These are phyloP conservation scores for Botrytis pseudocinerea DNA, from an alignment of 2,329 filamentous ascomycete genomes.

Conservation along the genomic window DNA sequence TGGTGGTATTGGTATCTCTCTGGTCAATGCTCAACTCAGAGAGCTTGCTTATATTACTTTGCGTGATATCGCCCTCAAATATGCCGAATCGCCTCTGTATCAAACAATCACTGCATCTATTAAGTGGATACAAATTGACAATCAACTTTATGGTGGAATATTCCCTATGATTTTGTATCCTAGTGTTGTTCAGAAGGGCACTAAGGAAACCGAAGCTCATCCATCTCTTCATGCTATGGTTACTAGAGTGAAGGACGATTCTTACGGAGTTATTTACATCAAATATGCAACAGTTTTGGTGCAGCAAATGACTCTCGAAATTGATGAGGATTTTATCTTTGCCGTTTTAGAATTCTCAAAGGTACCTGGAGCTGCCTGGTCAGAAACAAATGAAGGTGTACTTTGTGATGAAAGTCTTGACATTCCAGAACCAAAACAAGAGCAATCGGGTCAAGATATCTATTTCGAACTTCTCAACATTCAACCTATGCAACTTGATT, in stretches of 20 bases:
- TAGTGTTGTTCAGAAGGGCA: conserved; percentile 95
- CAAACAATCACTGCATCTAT: conserved; percentile 88
- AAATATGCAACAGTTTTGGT: conserved; percentile 94
- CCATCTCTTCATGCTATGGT: conserved; percentile 91
- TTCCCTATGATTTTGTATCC: conserved; percentile 98
- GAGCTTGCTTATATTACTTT: conserved; percentile 94
- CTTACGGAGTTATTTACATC: conserved; percentile 96
- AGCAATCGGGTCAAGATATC: conserved; percentile 85
- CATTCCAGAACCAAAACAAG: conserved; percentile 85
- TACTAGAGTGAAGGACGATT: conserved; percentile 95
- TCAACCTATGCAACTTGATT: conserved; percentile 95
- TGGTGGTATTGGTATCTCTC: conserved; percentile 86
- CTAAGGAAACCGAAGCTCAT: conserved; percentile 89
- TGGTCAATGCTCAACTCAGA: conserved; percentile 88
- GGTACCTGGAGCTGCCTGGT: conserved; percentile 86
- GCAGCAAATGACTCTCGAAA: conserved; percentile 96
- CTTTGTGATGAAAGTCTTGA: conserved; percentile 88
- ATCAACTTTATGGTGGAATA: conserved; percentile 95
- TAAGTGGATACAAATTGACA: conserved; percentile 99
- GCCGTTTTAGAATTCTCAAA: conserved; percentile 93
- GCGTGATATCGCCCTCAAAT: conserved; percentile 85
- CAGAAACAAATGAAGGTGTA: conserved; percentile 71
- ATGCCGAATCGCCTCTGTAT: conserved; percentile 88
- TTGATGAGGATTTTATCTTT: conserved; percentile 98
- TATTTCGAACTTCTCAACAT: conserved; percentile 98